These are phyloP conservation scores for Claviceps cyperi DNA, from an alignment of 2,329 filamentous ascomycete genomes.

Conservation along the genomic window DNA sequence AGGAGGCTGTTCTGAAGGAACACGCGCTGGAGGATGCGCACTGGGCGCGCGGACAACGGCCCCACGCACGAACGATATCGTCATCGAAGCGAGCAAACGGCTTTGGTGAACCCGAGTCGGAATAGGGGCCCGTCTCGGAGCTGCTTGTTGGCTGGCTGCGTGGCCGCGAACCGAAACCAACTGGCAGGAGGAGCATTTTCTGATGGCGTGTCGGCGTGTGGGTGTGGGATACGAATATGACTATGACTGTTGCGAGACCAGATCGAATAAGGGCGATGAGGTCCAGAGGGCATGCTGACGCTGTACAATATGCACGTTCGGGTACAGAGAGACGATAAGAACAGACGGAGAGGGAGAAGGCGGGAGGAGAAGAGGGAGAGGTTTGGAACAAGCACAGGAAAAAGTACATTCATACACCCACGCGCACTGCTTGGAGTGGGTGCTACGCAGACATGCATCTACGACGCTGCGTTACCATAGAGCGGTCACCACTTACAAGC, in stretches of 20 bases:
- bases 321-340: not conserved
- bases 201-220: not conserved
- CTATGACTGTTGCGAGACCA: not conserved
- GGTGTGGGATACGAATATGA: not conserved
- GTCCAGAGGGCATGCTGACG: not conserved
- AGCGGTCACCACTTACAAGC: slow-evolving; percentile 13
- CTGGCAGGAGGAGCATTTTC: not conserved
- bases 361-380: not conserved
- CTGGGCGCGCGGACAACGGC: slow-evolving; percentile 17
- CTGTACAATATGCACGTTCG: too few relatives aligned
- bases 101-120: slow-evolving; percentile 19
- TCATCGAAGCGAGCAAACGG: slow-evolving; percentile 25
- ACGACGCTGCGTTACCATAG: slow-evolving; percentile 15
- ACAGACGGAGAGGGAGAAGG: not conserved
- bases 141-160: slow-evolving; percentile 4
- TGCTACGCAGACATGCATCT: slow-evolving; percentile 1
- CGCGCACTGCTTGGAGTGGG: not conserved
- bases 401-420: slow-evolving; percentile 4
- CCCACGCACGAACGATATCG: slow-evolving; percentile 18
- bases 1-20: slow-evolving; percentile 20
- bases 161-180: not conserved
- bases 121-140: slow-evolving; percentile 10
- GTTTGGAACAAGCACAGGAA: not conserved
- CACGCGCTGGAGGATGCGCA: slow-evolving; percentile 21
- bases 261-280: not conserved